phyloP scores from a whole-genome alignment of 768 basidiomycete genomes.

The Mycena albidolilacea region DNA sequence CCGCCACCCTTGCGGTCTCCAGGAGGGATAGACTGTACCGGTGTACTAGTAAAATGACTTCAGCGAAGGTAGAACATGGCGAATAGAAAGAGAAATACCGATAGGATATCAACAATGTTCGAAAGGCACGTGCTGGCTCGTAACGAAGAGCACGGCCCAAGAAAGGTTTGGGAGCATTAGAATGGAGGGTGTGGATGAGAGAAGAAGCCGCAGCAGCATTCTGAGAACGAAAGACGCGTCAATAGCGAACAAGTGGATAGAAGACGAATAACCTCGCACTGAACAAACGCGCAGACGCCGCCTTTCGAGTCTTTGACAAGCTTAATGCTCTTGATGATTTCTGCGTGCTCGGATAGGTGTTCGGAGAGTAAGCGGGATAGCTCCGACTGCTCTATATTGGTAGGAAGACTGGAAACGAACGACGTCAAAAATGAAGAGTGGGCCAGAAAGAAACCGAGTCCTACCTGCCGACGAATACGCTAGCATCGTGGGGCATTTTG shows the following conservation, averaged over 20 bases:
- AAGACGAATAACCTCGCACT: slow-evolving; percentile 75
- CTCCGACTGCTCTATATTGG: slow-evolving; percentile 75
- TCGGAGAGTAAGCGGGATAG: slow-evolving; percentile 72
- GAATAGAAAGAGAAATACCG: slow-evolving; percentile 57
- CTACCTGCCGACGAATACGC: slow-evolving; percentile 89
- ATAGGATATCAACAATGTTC: slow-evolving; percentile 83
- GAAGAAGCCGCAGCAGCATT: slow-evolving; percentile 68
- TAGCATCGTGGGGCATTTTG: slow-evolving; percentile 79
- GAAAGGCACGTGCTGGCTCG: slow-evolving; percentile 83
- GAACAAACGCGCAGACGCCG: slow-evolving; percentile 88
- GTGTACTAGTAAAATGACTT: slow-evolving; percentile 49
- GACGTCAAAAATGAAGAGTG: slow-evolving; percentile 28
- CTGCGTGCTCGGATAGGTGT: slow-evolving; percentile 76
- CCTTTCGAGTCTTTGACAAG: slow-evolving; percentile 84
- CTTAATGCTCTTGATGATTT: slow-evolving; percentile 79
- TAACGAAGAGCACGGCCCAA: slow-evolving; percentile 82
- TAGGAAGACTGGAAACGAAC: slow-evolving; percentile 69
- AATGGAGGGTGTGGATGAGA: slow-evolving; percentile 73
- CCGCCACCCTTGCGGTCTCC: slow-evolving; percentile 41
- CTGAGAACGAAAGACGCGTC: slow-evolving; percentile 53
- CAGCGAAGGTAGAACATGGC: background rate
- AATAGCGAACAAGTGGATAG: slow-evolving; percentile 22
- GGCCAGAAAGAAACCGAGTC: slow-evolving; percentile 25
- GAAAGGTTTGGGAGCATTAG: slow-evolving; percentile 71
- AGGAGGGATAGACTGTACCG: slow-evolving; percentile 53